Base-by-base conservation (phyloP, 192 early-diverging fungal genomes). In the Umbelopsis sp. region DNA sequence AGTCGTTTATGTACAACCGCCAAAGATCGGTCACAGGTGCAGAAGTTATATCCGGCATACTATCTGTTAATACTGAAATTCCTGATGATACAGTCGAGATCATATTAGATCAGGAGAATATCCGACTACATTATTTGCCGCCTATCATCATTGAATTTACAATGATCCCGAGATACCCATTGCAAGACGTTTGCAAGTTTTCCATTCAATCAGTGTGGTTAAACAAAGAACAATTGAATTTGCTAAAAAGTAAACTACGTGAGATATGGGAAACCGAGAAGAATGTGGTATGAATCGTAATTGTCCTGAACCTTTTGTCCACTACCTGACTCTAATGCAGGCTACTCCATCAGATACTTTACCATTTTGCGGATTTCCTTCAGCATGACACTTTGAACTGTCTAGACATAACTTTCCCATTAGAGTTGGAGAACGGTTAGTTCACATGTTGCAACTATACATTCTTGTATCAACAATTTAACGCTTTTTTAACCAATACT, bases 141-240 rank as follows among this genome's bases (percentile, higher is more conserved):
- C 76, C 76, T 11, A 32, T 77, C 2, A 69, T 29, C 44, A 51
- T 77, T 25, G 54, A 45, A 34, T 77, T 77, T 62, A 47, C 53
- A 16, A 72, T 77, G 76, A 65, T 72, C 36, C 29, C n/a, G 10
- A 20, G 45, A 56, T 77, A 77, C 62, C 76, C 76, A 12, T 25
- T 24, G 0, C 31, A 69, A 32, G 45, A 68, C 32, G 38, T 24
- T 20, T 51, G 66, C 16, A n/a, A 69, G 8, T 70, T 71, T 41
- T 12, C 65, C 11, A 34, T 74, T 22, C 51, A 77, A 41, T 74
- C 67, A 51, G 54, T 53, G 41, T 77, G 76, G 76, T 29, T 77
- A 44, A 45, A 24, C 20, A n/a, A 44, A n/a, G 54, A 69, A 21
- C 73, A 56, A 41, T 21, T 67, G 45, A 24, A 12, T 29, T 10